Evolutionary conservation across 2,329 filamentous ascomycete species (phyloP).

Genomic region (Botrytis porri): DNA sequence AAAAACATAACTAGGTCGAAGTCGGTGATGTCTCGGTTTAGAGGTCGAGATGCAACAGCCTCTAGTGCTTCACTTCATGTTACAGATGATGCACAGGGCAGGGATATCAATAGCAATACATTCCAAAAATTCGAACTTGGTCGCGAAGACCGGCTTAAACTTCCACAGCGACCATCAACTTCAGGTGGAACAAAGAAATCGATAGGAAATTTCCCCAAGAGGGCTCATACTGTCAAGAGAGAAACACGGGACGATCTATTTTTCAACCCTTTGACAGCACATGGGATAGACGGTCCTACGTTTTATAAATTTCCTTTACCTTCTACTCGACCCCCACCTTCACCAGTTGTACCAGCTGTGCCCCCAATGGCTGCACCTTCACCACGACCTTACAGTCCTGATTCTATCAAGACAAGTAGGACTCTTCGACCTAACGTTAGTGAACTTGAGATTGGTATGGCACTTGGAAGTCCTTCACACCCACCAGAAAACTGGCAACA

Average conservation of each 20-base stretch:
- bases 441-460: slow-evolving; percentile 60
- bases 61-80: slow-evolving; percentile 34
- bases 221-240: slow-evolving; percentile 28
- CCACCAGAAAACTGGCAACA: slow-evolving; percentile 32
- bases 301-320: slow-evolving; percentile 35
- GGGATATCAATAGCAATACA: slow-evolving; percentile 22
- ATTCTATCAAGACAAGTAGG: background rate
- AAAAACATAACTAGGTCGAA: slow-evolving; percentile 26
- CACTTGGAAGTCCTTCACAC: slow-evolving; percentile 65
- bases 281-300: slow-evolving; percentile 31
- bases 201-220: slow-evolving; percentile 24
- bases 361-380: background rate
- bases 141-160: slow-evolving; percentile 23
- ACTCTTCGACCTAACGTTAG: background rate
- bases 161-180: slow-evolving; percentile 35
- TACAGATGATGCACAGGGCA: slow-evolving; percentile 36
- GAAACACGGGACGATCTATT: slow-evolving; percentile 37
- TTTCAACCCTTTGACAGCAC: slow-evolving; percentile 33
- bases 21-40: slow-evolving; percentile 27
- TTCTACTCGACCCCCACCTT: slow-evolving; percentile 30
- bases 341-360: slow-evolving; percentile 11
- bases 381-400: slow-evolving; percentile 6
- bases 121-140: slow-evolving; percentile 27
- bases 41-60: slow-evolving; percentile 32
- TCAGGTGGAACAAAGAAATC: slow-evolving; percentile 32